These are phyloP conservation scores for Monosporascus sp. DNA, from an alignment of 2,329 filamentous ascomycete genomes.

Conservation along the genomic window DNA sequence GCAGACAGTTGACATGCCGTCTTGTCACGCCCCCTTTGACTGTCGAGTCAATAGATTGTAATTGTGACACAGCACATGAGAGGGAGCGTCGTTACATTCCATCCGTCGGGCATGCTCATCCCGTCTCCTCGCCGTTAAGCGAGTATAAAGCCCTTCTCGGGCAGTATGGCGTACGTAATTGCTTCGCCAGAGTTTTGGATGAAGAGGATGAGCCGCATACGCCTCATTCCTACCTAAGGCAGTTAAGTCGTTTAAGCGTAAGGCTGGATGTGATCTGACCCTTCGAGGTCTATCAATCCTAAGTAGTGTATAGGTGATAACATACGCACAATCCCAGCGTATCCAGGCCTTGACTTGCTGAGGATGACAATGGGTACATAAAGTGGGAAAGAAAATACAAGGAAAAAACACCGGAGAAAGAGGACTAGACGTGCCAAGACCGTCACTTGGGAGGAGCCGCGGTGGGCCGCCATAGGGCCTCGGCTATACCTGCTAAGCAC, in stretches of 20 bases:
- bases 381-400: background rate
- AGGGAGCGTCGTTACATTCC: background rate
- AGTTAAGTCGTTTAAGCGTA: background rate
- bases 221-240: no score
- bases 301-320: no score
- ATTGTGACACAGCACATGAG: background rate
- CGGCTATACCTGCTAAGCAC: no score
- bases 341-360: no score
- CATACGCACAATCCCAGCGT: no score
- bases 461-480: background rate
- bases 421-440: background rate
- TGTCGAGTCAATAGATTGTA: background rate
- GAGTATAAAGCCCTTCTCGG: background rate
- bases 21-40: background rate
- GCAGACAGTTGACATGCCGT: background rate
- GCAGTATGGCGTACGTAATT: background rate
- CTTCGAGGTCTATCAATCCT: no score
- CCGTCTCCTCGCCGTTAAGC: background rate
- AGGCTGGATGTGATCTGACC: background rate
- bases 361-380: no score
- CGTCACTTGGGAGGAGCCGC: background rate
- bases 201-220: background rate
- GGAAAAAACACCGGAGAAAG: background rate
- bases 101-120: background rate
- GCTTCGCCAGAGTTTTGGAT: background rate